Evolutionary conservation across 495 filamentous ascomycete species (phyloP).

Genomic region (Aspergillus campestris): DNA sequence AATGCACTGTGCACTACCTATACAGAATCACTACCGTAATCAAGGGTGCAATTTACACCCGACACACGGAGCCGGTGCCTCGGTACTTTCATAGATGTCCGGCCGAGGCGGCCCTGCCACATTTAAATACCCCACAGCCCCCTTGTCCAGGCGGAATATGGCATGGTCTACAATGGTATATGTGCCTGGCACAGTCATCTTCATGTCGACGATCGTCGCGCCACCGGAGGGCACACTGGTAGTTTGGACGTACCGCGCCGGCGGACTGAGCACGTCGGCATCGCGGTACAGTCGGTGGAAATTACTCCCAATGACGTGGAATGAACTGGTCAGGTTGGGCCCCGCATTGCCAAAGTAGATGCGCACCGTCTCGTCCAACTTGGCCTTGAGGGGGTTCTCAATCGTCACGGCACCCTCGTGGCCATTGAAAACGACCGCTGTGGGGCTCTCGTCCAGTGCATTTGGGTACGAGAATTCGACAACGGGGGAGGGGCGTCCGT

Average conservation of each 20-base stretch:
- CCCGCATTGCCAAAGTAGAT: conserved; percentile 14
- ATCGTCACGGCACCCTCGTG: conserved; percentile 7
- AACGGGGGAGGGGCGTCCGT: conserved; percentile 4
- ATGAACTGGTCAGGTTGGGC: conserved; percentile 14
- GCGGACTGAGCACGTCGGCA: conserved; percentile 12
- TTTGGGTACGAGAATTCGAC: conserved; percentile 15
- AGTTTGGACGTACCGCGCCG: conserved; percentile 8
- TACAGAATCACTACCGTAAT: neutral
- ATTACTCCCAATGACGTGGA: conserved; percentile 15
- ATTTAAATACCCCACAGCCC: conserved; percentile 11
- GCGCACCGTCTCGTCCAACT: conserved; percentile 6
- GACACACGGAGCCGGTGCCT: conserved; percentile 11
- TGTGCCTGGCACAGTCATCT: conserved; percentile 12
- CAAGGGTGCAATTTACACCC: conserved; percentile 13
- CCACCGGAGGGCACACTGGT: conserved; percentile 8
- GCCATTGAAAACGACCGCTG: conserved; percentile 13
- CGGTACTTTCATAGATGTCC: conserved; percentile 5
- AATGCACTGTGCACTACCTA: too few species aligned
- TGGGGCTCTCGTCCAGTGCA: conserved; percentile 12
- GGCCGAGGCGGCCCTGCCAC: conserved; percentile 5
- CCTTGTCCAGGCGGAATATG: conserved; percentile 14
- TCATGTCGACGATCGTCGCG: conserved; percentile 12
- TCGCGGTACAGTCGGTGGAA: conserved; percentile 10
- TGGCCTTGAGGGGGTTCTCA: conserved; percentile 11
- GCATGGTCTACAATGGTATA: conserved; percentile 16